Evolutionary conservation across 2,329 filamentous ascomycete genomes (phyloP), one percentile per base, ranked within the genome.

Genomic region (Camillea tinctor): DNA sequence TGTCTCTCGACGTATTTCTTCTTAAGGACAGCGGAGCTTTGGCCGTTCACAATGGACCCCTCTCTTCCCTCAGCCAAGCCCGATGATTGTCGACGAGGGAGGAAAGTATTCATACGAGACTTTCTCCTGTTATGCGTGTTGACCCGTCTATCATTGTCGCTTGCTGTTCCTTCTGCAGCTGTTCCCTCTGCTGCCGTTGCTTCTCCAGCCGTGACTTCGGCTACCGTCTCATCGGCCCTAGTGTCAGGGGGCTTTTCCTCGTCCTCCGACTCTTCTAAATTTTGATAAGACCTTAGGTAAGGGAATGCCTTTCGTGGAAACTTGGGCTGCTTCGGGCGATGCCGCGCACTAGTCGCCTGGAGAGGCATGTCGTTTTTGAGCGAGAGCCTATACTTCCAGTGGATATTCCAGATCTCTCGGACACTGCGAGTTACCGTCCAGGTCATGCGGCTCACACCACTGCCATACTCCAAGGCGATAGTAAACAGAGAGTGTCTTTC

Each of bases 391-490:
- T 98, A 99, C 68, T 96, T 93, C 70, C 93, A 81, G 76, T 99
- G 95, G 40, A 99, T 80, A 69, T 97, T 96, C 68, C 92, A 87
- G 68, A 99, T 97, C 72, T 99, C 95, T 68, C 87, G 84, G 48
- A 98, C 84, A 9, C 92, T 93, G 57, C 95, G 86, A 69, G 92
- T 88, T 60, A 99, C 91, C 19, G 91, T 89, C 95, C 95, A 99
- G 72, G 91, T 92, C 96, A 99, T 98, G 59, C 95, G 86, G 57
- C 94, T 97, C 58, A 95, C 86, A 0, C 95, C 96, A 72, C 91
- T 98, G 15, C 95, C 95, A 73, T 99, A 99, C 73, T 99, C 95
- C 17, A 99, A 81, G 68, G 97, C 92, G 58, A 99, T 93, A 51
- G 89, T 89, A 74, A 98, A 97, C 8, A 95, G 84, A 70, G 91